A percentile compares a stretch with the other conserved stretches of the same genome.
These are phyloP conservation scores for Camellia lanceoleosa DNA, from an alignment of 148 eudicot genomes.

Conservation along the genomic window DNA sequence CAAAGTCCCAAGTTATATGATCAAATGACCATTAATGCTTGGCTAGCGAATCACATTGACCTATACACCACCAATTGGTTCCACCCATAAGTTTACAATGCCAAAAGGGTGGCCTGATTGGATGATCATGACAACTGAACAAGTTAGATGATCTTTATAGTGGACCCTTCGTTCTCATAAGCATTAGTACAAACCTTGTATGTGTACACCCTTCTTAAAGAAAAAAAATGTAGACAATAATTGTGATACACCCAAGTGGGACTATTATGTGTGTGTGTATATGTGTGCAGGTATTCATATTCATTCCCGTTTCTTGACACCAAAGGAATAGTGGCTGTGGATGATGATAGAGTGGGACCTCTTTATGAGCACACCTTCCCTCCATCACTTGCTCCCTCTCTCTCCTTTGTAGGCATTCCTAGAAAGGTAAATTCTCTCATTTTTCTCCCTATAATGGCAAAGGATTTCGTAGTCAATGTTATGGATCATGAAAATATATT, in stretches of 20 bases:
- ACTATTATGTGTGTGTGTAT: no score
- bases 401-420: conserved; percentile 71
- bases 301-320: conserved; percentile 88
- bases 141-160: background rate
- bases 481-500: background rate
- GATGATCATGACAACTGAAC: conserved; percentile 7
- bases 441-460: background rate
- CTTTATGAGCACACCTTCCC: conserved; percentile 80
- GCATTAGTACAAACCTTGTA: conserved; percentile 12
- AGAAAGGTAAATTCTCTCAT: conserved; percentile 46
- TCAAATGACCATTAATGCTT: background rate
- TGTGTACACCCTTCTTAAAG: conserved; percentile 14
- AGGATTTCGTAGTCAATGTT: background rate
- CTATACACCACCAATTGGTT: background rate
- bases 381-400: conserved; percentile 74
- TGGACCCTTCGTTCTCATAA: background rate
- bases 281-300: conserved; percentile 52
- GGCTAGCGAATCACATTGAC: background rate
- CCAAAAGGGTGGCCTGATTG: conserved; percentile 8
- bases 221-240: background rate
- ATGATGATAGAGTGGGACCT: conserved; percentile 80
- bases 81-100: background rate
- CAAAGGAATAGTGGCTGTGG: conserved; percentile 65
- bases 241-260: background rate
- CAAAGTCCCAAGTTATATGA: background rate